Base-by-base conservation (phyloP, 1,284 basidiomycete genomes). In the Phlebopus sp. region DNA sequence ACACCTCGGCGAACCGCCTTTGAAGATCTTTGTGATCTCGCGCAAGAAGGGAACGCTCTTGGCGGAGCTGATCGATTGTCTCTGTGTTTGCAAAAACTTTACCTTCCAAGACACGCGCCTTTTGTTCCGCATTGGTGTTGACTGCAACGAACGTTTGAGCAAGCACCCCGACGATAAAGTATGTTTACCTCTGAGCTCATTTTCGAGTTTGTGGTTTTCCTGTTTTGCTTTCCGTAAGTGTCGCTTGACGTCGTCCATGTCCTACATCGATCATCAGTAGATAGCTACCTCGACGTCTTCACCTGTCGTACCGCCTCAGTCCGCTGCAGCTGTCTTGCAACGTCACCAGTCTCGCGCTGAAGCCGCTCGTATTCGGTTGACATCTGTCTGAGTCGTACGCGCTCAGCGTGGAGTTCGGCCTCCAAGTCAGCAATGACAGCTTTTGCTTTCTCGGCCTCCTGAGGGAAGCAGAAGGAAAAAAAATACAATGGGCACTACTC, bases 361-460 rank as follows among this genome's bases (percentile, higher is more conserved):
- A 79, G 71, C 14, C 73, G 74, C 18, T 72, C 69, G 55, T 89
- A 84, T 61, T 90, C 84, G 0, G 76, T 73, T 0, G 75, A 74
- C 56, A 91, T 69, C 8, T 72, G 67, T 50, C 84, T 70, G 38
- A 92, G 65, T 14, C 80, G 78, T 13, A 75, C 68, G 18, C 89
- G 78, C 63, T 92, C 89, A 1, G 72, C 70, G 47, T 79, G 81
- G 17, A 92, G 69, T 32, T 84, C 78, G 23, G 67, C 71, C 57
- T 92, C 87, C 4, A 92, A 75, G 11, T 84, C 83, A 3, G 75
- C 71, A 50, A 90, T 81, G 18, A 76, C 75, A 13, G 65, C 68
- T 55, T 78, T 85, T 2, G 87, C 85, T 42, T 74, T 77, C 32
- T 82, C 81, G 8, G 88, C 75, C 52, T 90, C 87, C 86, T 90